Base-by-base conservation (phyloP, 2,329 filamentous ascomycete genomes). In the Cordyceps fumosorosea region DNA sequence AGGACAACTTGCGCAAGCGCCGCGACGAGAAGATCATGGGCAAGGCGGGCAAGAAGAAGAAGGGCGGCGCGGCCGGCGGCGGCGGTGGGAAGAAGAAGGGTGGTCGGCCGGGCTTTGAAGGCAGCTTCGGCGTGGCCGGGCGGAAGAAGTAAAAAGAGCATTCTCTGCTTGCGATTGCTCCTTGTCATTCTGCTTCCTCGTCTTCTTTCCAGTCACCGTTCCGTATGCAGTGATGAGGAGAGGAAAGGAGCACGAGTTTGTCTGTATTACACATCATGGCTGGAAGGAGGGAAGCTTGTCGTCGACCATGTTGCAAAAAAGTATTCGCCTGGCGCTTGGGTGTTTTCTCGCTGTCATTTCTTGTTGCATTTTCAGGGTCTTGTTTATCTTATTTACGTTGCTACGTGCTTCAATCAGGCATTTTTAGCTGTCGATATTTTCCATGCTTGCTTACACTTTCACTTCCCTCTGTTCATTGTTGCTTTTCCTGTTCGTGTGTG, bases 1-100 rank as follows among this genome's bases (percentile, higher is more conserved):
- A 92, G 71, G 89, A 90, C 55, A 93, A 93, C 73, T 78, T 93
- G 66, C 80, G 81, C 69, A 89, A 89, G 76, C 82, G 89, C 66
- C 83, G 84, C 67, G 91, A 95, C 56, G 89, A 90, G 66, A 93
- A 92, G 78, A 65, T 79, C 60, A 70, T 79, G 57, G 83, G 84
- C 60, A 81, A 81, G 66, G 82, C 81, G 61, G 82, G 80, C 40
- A 87, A 84, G 74, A 85, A 84, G 77, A 84, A 84, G 75, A 75
- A 74, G 68, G 73, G 63, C 48, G 70, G 66, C 22, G 67, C 69
- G 18, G 54, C 20, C 10, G 64, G 57, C n/a, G 64, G 52, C 45
- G 73, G 69, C 58, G 34, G 34, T 14, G 34, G 34, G 40, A 76
- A 78, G 71, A 75, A 77, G 67, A 82, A 81, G 71, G 75, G 77